Evolutionary conservation across 805 yeast species (phyloP).

Genomic region (Priceomyces medius): DNA sequence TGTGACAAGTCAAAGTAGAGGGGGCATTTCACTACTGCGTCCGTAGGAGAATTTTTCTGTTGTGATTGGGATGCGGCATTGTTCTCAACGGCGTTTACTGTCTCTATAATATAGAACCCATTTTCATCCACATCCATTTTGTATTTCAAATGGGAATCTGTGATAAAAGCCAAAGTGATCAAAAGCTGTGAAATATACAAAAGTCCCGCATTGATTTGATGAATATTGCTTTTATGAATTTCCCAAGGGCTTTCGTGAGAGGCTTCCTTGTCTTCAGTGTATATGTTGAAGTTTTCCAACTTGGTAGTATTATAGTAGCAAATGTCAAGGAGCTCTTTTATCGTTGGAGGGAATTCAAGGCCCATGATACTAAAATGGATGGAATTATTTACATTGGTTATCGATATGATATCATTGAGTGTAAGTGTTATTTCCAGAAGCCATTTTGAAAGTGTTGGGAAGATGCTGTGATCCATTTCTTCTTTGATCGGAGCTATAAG

Average conservation of each 20-base stretch:
- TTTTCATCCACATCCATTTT: constrained; percentile 24
- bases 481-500: constrained; percentile 30
- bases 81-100: constrained; percentile 9
- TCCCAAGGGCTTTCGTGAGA: neutral
- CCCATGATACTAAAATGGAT: constrained; percentile 31
- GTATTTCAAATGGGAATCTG: constrained; percentile 27
- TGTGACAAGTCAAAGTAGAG: constrained; percentile 24
- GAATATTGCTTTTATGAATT: constrained; percentile 15
- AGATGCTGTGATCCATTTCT: constrained; percentile 18
- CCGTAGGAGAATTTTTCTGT: neutral
- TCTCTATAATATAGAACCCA: constrained; percentile 24
- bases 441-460: constrained; percentile 19
- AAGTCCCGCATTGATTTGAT: constrained; percentile 32
- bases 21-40: constrained; percentile 18
- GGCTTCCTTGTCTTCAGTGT: constrained; percentile 8
- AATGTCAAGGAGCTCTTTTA: constrained; percentile 26
- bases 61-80: neutral
- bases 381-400: constrained; percentile 22
- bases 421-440: constrained; percentile 14
- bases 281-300: constrained; percentile 9
- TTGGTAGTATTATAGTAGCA: constrained; percentile 25
- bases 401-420: constrained; percentile 25
- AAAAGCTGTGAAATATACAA: constrained; percentile 29
- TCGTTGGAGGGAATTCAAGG: constrained; percentile 34
- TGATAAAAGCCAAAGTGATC: constrained; percentile 21